Evolutionary conservation across 371 early-diverging fungal genomes (phyloP), one percentile per base, ranked within the genome.

Genomic region (Thermomucor indicae-seudaticae): DNA sequence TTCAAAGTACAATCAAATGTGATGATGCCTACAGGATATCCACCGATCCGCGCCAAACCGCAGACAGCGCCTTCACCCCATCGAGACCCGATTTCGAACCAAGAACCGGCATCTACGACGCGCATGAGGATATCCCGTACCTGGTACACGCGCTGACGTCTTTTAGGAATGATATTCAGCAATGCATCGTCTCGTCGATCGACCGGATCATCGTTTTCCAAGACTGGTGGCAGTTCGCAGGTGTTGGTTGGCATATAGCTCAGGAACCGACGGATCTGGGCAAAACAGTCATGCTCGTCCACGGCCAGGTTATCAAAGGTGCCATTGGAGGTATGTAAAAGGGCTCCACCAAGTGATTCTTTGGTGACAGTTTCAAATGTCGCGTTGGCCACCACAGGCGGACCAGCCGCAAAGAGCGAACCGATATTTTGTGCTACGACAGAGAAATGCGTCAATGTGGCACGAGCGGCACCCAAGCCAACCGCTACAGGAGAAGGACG

Each of bases 11-110:
- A 65, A 23, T 70, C 75, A 53, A 70, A 68, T 3, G 66, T 52
- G 12, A 70, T 48, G 20, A 74, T 61, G 30, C 75, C 75, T 11
- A 70, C 64, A n/a, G 68, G 60, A 35, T 60, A 62, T 0, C 75
- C 75, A 43, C 58, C 34, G 25, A 68, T 34, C 12, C 69, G 52
- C 6, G 62, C 71, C 22, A 74, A 43, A 24, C 69, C 75, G 43
- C 70, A 70, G 0, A 74, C 69, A 7, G 70, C 75, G 34, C 75
- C 68, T 32, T 70, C 69, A 6, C 71, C 75, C 75, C 71, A 74
- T 8, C 64, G 68, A 22, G 51, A 34, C 3, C 75, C 75, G 31
- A 74, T 70, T 35, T 70, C 69, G 48, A 74, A 74, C 71, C 71
- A 74, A 8, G 67, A 65, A 2, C 42, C 58, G 6, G 42, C 35